A percentile compares a stretch with the other conserved stretches of the same genome.
Evolutionary conservation across 2,329 filamentous ascomycete species (phyloP).

Genomic region (Cladorrhinum sp.): DNA sequence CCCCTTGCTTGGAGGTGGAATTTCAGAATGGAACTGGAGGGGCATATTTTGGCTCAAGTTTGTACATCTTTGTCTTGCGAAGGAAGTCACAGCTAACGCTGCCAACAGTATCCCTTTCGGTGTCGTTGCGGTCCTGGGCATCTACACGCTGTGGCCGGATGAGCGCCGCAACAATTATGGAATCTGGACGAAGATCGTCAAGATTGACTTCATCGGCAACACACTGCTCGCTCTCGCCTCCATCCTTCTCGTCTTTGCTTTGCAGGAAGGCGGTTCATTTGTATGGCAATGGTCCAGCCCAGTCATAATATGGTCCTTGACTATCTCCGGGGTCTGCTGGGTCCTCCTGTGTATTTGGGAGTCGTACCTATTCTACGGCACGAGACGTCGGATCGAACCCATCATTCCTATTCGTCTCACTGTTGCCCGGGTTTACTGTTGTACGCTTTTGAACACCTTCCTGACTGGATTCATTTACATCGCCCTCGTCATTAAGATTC

Average conservation of each 20-base stretch:
- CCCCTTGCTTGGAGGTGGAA: constrained; percentile 55
- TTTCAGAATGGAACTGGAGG: constrained; percentile 55
- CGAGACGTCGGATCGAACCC: constrained; percentile 44
- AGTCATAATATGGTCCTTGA: constrained; percentile 48
- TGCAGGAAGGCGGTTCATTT: constrained; percentile 56
- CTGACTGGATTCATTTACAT: constrained; percentile 58
- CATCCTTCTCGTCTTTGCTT: constrained; percentile 52
- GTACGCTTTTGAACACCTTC: constrained; percentile 53
- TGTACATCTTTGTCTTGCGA: constrained; percentile 18
- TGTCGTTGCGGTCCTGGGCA: constrained; percentile 42
- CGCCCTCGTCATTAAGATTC: constrained; percentile 55
- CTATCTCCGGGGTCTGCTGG: constrained; percentile 47
- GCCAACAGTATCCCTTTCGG: constrained; percentile 48
- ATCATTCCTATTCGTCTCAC: constrained; percentile 54
- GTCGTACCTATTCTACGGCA: constrained; percentile 39
- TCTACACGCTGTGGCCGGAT: constrained; percentile 38
- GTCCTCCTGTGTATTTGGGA: constrained; percentile 52
- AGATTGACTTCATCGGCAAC: constrained; percentile 53
- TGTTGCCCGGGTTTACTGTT: constrained; percentile 47
- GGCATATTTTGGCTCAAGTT: constrained; percentile 64
- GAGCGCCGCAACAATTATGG: constrained; percentile 29
- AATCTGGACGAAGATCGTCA: constrained; percentile 42
- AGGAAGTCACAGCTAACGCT: background rate
- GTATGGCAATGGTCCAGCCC: constrained; percentile 51
- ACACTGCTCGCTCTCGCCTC: constrained; percentile 50